phyloP scores from a whole-genome alignment of 177 flowering plant species.

The Vitis hybrid region DNA sequence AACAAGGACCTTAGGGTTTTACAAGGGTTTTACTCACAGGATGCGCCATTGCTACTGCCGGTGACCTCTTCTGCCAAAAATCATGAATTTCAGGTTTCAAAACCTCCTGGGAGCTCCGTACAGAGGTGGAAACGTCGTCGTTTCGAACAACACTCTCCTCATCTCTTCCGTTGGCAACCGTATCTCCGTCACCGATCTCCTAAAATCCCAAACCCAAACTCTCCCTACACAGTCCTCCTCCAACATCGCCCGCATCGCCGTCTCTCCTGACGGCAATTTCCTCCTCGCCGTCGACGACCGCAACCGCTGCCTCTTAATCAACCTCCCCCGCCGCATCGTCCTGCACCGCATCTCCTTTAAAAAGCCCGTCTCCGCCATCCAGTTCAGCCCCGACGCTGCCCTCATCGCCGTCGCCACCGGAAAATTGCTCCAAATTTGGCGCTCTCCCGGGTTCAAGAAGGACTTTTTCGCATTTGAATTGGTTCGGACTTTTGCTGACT shows the following conservation, averaged over 20 bases:
- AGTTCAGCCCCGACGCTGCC: constrained; percentile 73
- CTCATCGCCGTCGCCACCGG: constrained; percentile 78
- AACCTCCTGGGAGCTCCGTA: constrained; percentile 95
- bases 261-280: constrained; percentile 73
- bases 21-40: no score
- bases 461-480: constrained; percentile 84
- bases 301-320: constrained; percentile 65
- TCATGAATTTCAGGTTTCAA: constrained; percentile 87
- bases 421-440: constrained; percentile 81
- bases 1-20: no score
- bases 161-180: constrained; percentile 90
- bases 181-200: constrained; percentile 77
- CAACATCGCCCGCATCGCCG: constrained; percentile 72
- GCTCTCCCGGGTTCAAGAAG: constrained; percentile 77
- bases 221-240: constrained; percentile 72
- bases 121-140: constrained; percentile 78
- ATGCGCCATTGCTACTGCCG: no score
- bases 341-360: constrained; percentile 85
- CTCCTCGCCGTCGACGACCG: constrained; percentile 77
- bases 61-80: neutral
- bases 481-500: constrained; percentile 68
- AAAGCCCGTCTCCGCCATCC: constrained; percentile 47
- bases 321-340: constrained; percentile 63
- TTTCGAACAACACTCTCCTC: constrained; percentile 54
- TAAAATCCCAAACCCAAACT: constrained; percentile 66